These are phyloP conservation scores for Ichthyophonus hoferi DNA, from an alignment of 208 protist genomes.

Conservation along the genomic window DNA sequence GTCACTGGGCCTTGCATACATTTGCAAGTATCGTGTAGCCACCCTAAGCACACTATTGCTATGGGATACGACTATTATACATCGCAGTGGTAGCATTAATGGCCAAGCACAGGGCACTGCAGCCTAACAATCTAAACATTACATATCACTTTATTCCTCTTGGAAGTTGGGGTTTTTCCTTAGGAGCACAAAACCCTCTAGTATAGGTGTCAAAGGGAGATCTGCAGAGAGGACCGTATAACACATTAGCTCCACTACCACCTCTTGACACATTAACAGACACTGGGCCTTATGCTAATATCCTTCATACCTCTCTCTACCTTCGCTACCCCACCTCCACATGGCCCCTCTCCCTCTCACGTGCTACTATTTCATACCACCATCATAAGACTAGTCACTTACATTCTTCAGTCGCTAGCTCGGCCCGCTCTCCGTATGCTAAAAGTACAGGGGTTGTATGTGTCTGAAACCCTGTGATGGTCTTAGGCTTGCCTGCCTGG, in stretches of 20 bases:
- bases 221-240: slow-evolving; percentile 35
- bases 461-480: slow-evolving; percentile 99
- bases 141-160: neutral
- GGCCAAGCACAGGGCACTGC: neutral
- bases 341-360: neutral
- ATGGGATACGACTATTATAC: neutral
- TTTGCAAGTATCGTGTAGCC: neutral
- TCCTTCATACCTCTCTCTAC: neutral
- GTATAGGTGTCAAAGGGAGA: slow-evolving; percentile 61
- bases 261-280: neutral
- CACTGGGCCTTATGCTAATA: neutral
- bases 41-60: neutral
- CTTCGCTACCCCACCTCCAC: neutral
- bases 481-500: slow-evolving; percentile 88
- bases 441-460: slow-evolving; percentile 96
- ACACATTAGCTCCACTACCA: neutral
- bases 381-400: neutral
- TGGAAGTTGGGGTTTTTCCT: slow-evolving; percentile 67
- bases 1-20: neutral
- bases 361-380: neutral
- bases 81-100: neutral
- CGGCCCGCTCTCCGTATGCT: slow-evolving; percentile 85
- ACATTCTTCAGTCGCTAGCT: slow-evolving; percentile 90
- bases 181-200: slow-evolving; percentile 81
- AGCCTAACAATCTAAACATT: neutral